These are phyloP conservation scores for Pseudonectria buxi DNA, from an alignment of 2,329 filamentous ascomycete species.

Conservation along the genomic window DNA sequence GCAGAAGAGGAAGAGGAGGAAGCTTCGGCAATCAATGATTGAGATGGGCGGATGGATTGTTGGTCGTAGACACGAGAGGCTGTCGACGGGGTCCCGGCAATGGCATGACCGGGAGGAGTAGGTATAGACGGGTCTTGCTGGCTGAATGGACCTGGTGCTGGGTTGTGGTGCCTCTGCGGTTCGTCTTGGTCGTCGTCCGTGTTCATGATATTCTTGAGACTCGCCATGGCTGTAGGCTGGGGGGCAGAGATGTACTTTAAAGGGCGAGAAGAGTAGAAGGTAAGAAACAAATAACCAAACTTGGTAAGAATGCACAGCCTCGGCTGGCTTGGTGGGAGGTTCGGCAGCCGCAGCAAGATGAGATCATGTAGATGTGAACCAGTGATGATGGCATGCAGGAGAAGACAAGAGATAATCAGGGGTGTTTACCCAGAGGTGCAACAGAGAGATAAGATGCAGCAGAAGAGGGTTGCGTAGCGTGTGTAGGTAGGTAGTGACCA, in stretches of 20 bases:
- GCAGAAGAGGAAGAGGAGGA: conserved; percentile 18
- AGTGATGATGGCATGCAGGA: conserved; percentile 23
- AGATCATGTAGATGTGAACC: conserved; percentile 27
- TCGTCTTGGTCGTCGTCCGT: conserved; percentile 42
- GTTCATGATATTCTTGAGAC: conserved; percentile 52
- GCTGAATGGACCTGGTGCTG: conserved; percentile 28
- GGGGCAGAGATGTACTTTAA: conserved; percentile 29
- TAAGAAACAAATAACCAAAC: conserved; percentile 22
- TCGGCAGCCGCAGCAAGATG: conserved; percentile 22
- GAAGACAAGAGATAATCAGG: conserved; percentile 17
- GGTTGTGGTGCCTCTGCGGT: conserved; percentile 37
- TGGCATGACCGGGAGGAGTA: conserved; percentile 34
- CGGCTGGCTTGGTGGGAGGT: conserved; percentile 25
- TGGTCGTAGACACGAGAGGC: conserved; percentile 27
- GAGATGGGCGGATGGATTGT: conserved; percentile 24
- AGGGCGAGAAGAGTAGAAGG: conserved; percentile 19
- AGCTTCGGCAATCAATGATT: conserved; percentile 17
- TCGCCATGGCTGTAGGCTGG: conserved; percentile 43
- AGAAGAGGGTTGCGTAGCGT: conserved; percentile 7
- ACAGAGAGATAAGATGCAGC: conserved; percentile 19
- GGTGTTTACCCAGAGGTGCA: conserved; percentile 10
- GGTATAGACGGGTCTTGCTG: conserved; percentile 28
- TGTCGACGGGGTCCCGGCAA: conserved; percentile 25
- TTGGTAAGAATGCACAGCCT: conserved; percentile 41
- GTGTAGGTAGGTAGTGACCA: conserved; percentile 4